Evolutionary conservation across 2,329 filamentous ascomycete species (phyloP).

Genomic region (Trichophyton verrucosum): DNA sequence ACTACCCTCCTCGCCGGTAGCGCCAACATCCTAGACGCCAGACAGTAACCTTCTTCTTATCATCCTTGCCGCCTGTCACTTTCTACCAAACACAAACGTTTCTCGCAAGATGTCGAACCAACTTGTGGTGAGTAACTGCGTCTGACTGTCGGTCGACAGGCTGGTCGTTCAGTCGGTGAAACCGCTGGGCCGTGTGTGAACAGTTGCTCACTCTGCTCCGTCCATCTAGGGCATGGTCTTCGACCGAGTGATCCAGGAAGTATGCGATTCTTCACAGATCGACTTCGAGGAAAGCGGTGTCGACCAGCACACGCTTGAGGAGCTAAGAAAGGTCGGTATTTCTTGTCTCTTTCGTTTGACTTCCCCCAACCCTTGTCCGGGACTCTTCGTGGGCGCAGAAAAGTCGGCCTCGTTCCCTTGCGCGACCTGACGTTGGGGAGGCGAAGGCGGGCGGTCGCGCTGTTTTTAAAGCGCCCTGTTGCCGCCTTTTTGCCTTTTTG

Average conservation of each 20-base stretch:
- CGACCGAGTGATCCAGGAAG: constrained; percentile 79
- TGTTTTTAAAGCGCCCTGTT: constrained; percentile 24
- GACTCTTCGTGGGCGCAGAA: not conserved
- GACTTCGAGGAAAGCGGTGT: constrained; percentile 97
- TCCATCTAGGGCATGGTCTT: constrained; percentile 59
- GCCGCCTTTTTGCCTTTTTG: constrained; percentile 17
- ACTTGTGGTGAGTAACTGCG: constrained; percentile 34
- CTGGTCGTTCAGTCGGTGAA: not conserved
- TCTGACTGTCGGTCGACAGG: not conserved
- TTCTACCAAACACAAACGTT: constrained; percentile 5
- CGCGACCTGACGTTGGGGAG: constrained; percentile 36
- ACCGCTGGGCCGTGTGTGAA: not conserved
- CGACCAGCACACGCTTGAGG: constrained; percentile 71
- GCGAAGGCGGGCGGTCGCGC: constrained; percentile 26
- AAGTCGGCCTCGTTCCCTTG: not conserved
- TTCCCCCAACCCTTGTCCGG: not conserved
- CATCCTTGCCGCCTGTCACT: not conserved
- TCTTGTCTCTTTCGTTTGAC: not conserved
- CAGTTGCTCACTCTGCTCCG: not conserved
- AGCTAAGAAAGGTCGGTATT: constrained; percentile 70
- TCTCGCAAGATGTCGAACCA: constrained; percentile 33
- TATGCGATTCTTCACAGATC: constrained; percentile 79
- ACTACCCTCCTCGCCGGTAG: not conserved
- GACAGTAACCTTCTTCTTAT: not conserved
- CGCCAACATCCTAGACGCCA: not conserved